Base-by-base conservation (phyloP, 306 rosid species). In the Lathyrus oleraceus region DNA sequence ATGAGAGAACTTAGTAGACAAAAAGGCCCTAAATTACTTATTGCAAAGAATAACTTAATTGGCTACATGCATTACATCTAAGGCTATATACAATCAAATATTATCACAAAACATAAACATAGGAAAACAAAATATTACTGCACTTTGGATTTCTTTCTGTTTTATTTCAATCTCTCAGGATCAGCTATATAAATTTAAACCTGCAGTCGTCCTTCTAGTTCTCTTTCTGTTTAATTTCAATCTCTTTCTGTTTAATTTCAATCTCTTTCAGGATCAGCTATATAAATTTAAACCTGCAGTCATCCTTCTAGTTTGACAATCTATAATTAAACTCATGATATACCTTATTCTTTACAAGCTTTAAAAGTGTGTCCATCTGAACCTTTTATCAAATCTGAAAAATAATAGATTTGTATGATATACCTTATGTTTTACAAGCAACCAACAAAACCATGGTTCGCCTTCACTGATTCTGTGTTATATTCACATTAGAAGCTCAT, bases 341-440 rank as follows among this genome's bases (percentile, higher is more conserved):
- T 32, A 32, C 8, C 8, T 71, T 60, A 45, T 2, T 11, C 0
- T 45, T 23, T 49, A 60, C 14, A 42, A 42, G 48, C 16, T 43
- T 13, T 16, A 43, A 43, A 32, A 6, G 10, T 35, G 39, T 35
- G 1, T 7, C 39, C 48, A 43, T 43, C 15, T 12, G 47, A 42
- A 42, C 47, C 47, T 42, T 43, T 43, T 12, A 3, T 11, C 47
- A 11, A 11, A 42, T 42, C 47, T 42, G 47, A 12, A 40, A 40
- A 16, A 49, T 49, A 49, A 64, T 25, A 65, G 30, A 4, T 45
- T 15, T 66, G 32, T 15, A 16, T 60, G 49, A 57, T 60, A 59
- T 19, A 61, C 52, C 61, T 72, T 2, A 13, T 59, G 76, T 45
- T 45, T 48, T 61, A 47, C 69, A 48, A 61, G 76, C 76, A 72